Evolutionary conservation across 2,329 filamentous ascomycete genomes (phyloP).

Genomic region (Capronia americana): DNA sequence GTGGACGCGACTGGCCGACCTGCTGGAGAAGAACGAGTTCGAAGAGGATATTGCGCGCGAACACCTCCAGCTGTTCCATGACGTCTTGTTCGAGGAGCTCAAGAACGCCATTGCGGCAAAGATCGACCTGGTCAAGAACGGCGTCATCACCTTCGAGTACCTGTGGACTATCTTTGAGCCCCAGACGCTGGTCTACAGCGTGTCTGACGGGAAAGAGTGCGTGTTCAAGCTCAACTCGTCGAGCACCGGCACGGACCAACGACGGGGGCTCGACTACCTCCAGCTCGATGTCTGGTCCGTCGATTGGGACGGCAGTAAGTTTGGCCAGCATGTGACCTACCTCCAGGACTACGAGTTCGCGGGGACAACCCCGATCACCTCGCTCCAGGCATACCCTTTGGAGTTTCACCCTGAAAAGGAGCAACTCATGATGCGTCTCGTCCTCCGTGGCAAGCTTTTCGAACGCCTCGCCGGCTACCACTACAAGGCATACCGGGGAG

Average conservation of each 20-base stretch:
- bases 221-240: conserved; percentile 43
- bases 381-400: conserved; percentile 45
- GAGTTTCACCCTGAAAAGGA: conserved; percentile 45
- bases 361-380: conserved; percentile 49
- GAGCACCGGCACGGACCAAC: conserved; percentile 17
- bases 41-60: conserved; percentile 54
- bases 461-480: conserved; percentile 57
- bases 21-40: conserved; percentile 49
- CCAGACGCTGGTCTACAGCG: conserved; percentile 43
- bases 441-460: conserved; percentile 55
- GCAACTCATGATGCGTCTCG: conserved; percentile 48
- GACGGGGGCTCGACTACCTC: conserved; percentile 25
- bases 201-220: conserved; percentile 48
- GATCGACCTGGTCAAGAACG: conserved; percentile 60
- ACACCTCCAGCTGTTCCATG: conserved; percentile 54
- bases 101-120: conserved; percentile 57
- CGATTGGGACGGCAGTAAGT: conserved; percentile 49
- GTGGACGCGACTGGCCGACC: conserved; percentile 59
- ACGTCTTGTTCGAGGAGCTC: conserved; percentile 59
- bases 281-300: conserved; percentile 38
- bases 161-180: conserved; percentile 48
- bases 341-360: conserved; percentile 44
- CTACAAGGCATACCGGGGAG: conserved; percentile 58
- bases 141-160: conserved; percentile 61
- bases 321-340: conserved; percentile 44